Evolutionary conservation across 2,329 filamentous ascomycete species (phyloP), one percentile per base, ranked within the genome.

Genomic region (Pseudonectria foliicola): DNA sequence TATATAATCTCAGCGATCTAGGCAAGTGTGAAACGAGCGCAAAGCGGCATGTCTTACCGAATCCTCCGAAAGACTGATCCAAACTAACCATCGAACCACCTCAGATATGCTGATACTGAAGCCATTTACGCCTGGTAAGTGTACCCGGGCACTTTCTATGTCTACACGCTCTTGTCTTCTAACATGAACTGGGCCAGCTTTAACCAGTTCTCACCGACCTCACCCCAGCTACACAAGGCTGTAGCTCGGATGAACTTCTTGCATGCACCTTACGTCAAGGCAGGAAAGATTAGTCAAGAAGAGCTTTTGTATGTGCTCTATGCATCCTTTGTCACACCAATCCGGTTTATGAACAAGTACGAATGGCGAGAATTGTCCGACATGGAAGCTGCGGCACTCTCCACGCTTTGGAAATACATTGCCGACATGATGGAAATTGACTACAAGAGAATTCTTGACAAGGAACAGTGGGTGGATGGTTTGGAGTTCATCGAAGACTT

Each of bases 311-410:
- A 66, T 39, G 61, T 61, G 5, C 54, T 65, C 4, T 63, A 62
- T 29, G 66, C 85, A 0, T 85, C 85, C 52, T 70, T 82, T 13
- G 63, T 71, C 1, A 78, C 87, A 52, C 81, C 83, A 1, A 57
- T 73, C 21, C 64, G 70, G 11, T 87, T 82, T 66, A 70, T 83
- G 23, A 55, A 67, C 5, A 61, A 62, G 6, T 84, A 77, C 48
- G 85, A 90, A 53, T 90, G 84, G 83, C 73, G 85, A 2, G 26
- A 61, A 4, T 55, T 85, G 14, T 80, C 71, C 12, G 73, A 80
- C 1, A 66, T 88, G 58, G 85, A 89, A 56, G 56, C 66, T 8
- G 83, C 80, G 42, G 82, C 81, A 1, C 58, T 81, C 21, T 78
- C 74, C 12, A 77, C 75, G 1, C 77, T 83, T 49, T 88, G 82